Conservation (phyloP, 2,329 filamentous ascomycete genomes). For the Volutella citrinella region DNA sequence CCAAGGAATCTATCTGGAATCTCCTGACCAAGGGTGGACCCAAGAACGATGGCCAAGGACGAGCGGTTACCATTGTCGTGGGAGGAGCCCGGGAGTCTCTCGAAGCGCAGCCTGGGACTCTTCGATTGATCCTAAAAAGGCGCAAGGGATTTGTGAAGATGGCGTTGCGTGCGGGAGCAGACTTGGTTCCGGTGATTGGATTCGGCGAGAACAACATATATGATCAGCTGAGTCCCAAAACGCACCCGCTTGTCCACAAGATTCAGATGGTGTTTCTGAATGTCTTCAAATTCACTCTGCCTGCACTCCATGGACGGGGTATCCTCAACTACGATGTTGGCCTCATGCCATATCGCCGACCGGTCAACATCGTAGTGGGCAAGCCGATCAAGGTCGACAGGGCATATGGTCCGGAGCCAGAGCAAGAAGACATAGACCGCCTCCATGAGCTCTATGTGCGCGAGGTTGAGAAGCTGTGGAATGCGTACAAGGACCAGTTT, state of each 20-base stretch:
- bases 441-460: slow-evolving; percentile 76
- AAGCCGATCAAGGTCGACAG: slow-evolving; percentile 70
- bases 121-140: slow-evolving; percentile 76
- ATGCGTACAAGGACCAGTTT: slow-evolving; percentile 76
- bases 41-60: slow-evolving; percentile 81
- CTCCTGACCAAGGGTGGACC: slow-evolving; percentile 74
- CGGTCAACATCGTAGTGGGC: slow-evolving; percentile 87
- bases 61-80: slow-evolving; percentile 94
- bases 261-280: slow-evolving; percentile 82
- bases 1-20: slow-evolving; percentile 88
- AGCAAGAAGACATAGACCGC: slow-evolving; percentile 72
- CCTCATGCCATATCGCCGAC: slow-evolving; percentile 86
- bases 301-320: slow-evolving; percentile 83
- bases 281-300: slow-evolving; percentile 86
- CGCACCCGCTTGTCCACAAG: slow-evolving; percentile 76
- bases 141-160: slow-evolving; percentile 94
- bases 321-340: slow-evolving; percentile 98
- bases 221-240: slow-evolving; percentile 76
- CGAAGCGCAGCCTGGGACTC: slow-evolving; percentile 74
- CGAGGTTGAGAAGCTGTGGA: slow-evolving; percentile 72
- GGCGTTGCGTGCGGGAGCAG: slow-evolving; percentile 86
- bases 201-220: slow-evolving; percentile 98
- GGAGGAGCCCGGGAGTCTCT: slow-evolving; percentile 91
- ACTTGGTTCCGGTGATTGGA: slow-evolving; percentile 85
- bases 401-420: slow-evolving; percentile 56